phyloP scores from a whole-genome alignment of 192 early-diverging fungal species.

The Glomus cerebriforme region DNA sequence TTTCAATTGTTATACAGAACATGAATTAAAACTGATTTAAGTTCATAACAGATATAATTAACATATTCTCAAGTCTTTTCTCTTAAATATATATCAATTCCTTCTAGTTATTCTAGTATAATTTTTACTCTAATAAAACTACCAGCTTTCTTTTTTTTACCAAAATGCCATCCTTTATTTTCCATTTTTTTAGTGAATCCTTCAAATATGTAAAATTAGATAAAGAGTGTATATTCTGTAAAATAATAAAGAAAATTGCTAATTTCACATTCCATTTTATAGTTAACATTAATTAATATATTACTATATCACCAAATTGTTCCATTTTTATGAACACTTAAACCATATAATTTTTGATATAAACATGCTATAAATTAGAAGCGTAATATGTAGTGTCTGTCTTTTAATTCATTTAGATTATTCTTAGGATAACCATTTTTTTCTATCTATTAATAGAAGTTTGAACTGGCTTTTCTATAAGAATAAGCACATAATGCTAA shows the following conservation, averaged over 20 bases:
- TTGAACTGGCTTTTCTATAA: neutral
- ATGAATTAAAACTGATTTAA: neutral
- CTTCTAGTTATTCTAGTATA: too few species aligned
- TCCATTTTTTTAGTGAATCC: neutral
- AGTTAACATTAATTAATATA: neutral
- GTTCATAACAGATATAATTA: too few species aligned
- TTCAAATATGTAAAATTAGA: neutral
- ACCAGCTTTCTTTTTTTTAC: too few species aligned
- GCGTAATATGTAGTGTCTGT: neutral
- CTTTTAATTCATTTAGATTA: neutral
- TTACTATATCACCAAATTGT: neutral
- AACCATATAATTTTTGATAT: neutral
- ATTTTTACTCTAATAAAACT: too few species aligned
- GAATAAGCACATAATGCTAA: neutral
- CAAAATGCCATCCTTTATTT: neutral
- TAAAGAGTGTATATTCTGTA: conserved; percentile 4
- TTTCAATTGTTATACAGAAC: too few species aligned
- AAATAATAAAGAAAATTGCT: neutral
- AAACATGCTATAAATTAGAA: neutral
- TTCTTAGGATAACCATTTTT: neutral
- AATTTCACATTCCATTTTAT: neutral
- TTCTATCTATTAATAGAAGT: neutral
- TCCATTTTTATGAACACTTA: neutral
- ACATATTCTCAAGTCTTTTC: too few species aligned
- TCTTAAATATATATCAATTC: too few species aligned